These are phyloP conservation scores for Pichia sp. DNA, from an alignment of 1,139 yeast genomes.

Conservation along the genomic window DNA sequence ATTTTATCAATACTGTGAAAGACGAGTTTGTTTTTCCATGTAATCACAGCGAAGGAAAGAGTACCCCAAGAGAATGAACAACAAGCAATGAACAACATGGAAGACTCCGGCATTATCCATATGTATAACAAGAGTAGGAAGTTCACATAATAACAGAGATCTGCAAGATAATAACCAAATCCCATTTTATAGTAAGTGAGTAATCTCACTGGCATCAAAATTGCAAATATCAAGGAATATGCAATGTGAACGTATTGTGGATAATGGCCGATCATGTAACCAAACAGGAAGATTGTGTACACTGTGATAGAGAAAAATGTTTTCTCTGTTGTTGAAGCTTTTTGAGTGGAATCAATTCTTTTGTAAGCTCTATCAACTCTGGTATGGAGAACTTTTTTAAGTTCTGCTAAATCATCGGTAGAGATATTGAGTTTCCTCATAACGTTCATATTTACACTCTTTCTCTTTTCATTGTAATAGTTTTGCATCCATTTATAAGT, in stretches of 20 bases:
- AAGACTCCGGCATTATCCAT: constrained; percentile 77
- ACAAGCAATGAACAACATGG: constrained; percentile 67
- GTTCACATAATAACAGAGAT: constrained; percentile 89
- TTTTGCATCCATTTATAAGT: constrained; percentile 18
- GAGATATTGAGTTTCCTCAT: constrained; percentile 6
- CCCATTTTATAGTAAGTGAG: constrained; percentile 74
- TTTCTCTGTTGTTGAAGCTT: constrained; percentile 69
- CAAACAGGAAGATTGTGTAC: constrained; percentile 60
- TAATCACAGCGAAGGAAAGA: constrained; percentile 84
- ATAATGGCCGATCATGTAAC: constrained; percentile 68
- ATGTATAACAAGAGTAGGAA: constrained; percentile 58
- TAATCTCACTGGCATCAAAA: constrained; percentile 78
- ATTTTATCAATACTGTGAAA: constrained; percentile 88
- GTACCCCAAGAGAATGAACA: constrained; percentile 88
- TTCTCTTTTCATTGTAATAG: constrained; percentile 14
- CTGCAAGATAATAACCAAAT: constrained; percentile 86
- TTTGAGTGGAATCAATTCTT: constrained; percentile 42
- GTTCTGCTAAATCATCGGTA: constrained; percentile 26
- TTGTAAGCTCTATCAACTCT: constrained; percentile 52
- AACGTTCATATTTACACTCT: constrained; percentile 6
- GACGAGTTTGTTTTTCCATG: constrained; percentile 94
- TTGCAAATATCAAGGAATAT: constrained; percentile 54
- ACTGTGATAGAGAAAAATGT: constrained; percentile 72
- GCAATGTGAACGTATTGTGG: constrained; percentile 74
- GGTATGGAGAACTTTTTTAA: constrained; percentile 25